Percentiles rank a stretch among this genome's conserved stretches.
Conservation (phyloP, 352 stramenopile genomes). For the Pythium monospermum region DNA sequence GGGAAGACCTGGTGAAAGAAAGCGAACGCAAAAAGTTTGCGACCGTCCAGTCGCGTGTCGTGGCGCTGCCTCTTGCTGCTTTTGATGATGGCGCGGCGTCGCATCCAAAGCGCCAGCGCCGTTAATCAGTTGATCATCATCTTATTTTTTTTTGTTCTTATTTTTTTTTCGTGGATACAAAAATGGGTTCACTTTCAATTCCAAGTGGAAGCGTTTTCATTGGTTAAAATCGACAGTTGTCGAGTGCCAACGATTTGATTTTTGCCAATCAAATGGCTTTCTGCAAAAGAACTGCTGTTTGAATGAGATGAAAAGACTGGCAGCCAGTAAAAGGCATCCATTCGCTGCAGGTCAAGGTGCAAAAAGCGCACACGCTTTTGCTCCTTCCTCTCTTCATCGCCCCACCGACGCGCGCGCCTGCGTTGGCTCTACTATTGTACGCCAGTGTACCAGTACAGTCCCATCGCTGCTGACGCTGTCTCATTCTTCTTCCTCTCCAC, state of each 20-base stretch:
- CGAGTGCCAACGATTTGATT: neutral
- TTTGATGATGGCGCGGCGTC: conserved; percentile 3
- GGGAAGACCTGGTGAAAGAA: conserved; percentile 34
- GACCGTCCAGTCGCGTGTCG: conserved; percentile 21
- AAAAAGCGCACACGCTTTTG: neutral
- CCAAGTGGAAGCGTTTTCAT: conserved; percentile 5
- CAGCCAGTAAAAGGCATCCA: conserved; percentile 20
- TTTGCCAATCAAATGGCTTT: conserved; percentile 16
- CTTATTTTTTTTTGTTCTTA: neutral
- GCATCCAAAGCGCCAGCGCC: too few species aligned
- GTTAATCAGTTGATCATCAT: too few species aligned
- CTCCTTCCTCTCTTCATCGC: neutral
- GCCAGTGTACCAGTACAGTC: too few species aligned
- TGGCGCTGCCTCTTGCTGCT: conserved; percentile 20
- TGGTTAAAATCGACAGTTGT: conserved; percentile 15
- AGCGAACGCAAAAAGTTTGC: conserved; percentile 31
- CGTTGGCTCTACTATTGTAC: neutral
- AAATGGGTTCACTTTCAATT: conserved; percentile 22
- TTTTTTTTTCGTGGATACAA: too few species aligned
- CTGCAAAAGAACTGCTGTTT: conserved; percentile 26
- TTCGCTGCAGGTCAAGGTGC: too few species aligned
- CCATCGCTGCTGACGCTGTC: too few species aligned
- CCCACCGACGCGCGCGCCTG: neutral
- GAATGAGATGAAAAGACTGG: too few species aligned
- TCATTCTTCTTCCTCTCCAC: neutral